Percentiles rank a stretch among this genome's conserved stretches.
These are phyloP conservation scores for Cercospora nicotianae DNA, from an alignment of 2,329 filamentous ascomycete genomes.

Conservation along the genomic window DNA sequence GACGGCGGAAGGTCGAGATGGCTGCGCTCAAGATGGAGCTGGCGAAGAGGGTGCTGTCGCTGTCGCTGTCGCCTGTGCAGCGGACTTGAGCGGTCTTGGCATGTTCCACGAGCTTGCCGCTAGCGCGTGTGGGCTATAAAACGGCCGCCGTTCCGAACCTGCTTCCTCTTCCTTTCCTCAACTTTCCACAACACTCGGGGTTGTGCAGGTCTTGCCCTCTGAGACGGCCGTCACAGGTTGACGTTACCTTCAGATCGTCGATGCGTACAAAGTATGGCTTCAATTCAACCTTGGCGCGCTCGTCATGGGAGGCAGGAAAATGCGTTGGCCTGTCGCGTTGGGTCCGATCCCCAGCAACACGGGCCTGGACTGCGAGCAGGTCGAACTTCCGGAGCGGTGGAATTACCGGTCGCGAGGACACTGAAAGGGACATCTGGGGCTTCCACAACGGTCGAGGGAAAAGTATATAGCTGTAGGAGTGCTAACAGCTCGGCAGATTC, in stretches of 20 bases:
- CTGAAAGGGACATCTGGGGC: neutral
- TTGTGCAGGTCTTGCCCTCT: neutral
- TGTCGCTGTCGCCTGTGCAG: neutral
- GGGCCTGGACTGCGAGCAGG: neutral
- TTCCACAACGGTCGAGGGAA: neutral
- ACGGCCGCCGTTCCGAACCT: neutral
- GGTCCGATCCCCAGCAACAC: constrained; percentile 5
- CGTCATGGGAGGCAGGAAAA: neutral
- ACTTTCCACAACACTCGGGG: neutral
- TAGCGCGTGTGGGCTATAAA: neutral
- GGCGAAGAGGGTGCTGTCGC: neutral
- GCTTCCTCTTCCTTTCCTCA: neutral
- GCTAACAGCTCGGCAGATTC: neutral
- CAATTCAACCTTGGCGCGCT: neutral
- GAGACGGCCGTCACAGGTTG: constrained; percentile 1
- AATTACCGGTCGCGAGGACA: neutral
- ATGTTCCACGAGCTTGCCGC: neutral
- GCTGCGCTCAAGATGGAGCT: neutral
- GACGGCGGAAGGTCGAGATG: neutral
- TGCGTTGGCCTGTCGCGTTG: neutral
- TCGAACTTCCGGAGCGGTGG: neutral
- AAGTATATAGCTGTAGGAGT: neutral
- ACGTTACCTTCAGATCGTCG: neutral
- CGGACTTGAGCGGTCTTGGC: neutral
- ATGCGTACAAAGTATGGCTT: neutral